Base-by-base conservation (phyloP, 1,284 basidiomycete species). In the Schizophyllum amplum region DNA sequence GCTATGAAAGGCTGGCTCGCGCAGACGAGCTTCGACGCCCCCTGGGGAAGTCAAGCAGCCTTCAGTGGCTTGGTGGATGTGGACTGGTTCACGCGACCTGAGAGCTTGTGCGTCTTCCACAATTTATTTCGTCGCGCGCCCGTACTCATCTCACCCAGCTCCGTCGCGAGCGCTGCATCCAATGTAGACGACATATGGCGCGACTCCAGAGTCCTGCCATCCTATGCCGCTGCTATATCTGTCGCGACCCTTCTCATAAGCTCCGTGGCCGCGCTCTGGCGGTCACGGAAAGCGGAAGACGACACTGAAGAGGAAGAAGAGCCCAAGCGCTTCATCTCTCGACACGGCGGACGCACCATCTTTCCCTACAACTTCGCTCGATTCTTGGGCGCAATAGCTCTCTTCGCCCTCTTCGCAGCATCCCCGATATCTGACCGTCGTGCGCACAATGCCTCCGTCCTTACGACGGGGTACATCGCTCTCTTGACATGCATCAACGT, bases 401-500 rank as follows among this genome's bases (percentile, higher is more conserved):
- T 60, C 4, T 42, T 60, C 13, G 56, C 33, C 5, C 17, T 60
- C 4, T 58, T 57, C 2, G 49, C 2, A 20, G 59, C 59, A 5
- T 46, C 59, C 5, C n/a, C 51, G 5, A 25, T 49, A 1, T 20
- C 57, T 22, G 48, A 49, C 22, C 54, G 56, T 4, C 25, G 33
- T 5, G 24, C 53, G 13, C 22, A 48, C 1, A 13, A 6, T 24
- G 27, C 21, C 11, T 24, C 7, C 22, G 24, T 55, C 20, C 53
- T 51, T n/a, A 24, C 24, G 22, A 27, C 25, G 22, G 11, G 51
- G 5, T 56, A 53, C n/a, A 46, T 53, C 24, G 26, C 52, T 4
- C 33, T 60, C 51, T 55, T 48, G 59, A 22, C 4, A 20, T 55
- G 5, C 57, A 55, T 26, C 56, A 57, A 26, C 55, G 53, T n/a